Conservation (phyloP, 176 grass and related monocot genomes). For the Ensete ventricosum region DNA sequence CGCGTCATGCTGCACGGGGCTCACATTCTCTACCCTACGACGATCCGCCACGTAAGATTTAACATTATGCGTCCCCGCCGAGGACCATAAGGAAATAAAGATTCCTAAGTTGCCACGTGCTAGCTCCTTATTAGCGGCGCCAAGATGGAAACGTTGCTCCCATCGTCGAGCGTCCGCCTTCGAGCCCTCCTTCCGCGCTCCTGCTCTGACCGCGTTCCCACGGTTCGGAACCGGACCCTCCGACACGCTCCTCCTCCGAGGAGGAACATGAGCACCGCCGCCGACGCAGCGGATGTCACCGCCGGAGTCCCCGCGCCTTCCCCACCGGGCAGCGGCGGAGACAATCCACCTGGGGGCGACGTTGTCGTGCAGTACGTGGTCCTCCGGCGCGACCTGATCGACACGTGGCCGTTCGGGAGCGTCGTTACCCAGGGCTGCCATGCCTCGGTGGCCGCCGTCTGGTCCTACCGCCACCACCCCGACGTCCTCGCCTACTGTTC, state of each 20-base stretch:
- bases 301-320: neutral
- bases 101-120: neutral
- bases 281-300: neutral
- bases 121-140: neutral
- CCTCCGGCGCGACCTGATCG: slow-evolving; percentile 72
- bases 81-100: no score
- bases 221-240: neutral
- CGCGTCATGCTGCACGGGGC: no score
- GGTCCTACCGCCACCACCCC: slow-evolving; percentile 52
- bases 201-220: neutral
- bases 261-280: neutral
- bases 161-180: neutral
- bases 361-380: slow-evolving; percentile 89
- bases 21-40: no score
- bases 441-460: slow-evolving; percentile 58
- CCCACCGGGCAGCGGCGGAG: neutral
- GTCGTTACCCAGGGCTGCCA: slow-evolving; percentile 85
- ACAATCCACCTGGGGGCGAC: slow-evolving; percentile 4
- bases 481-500: slow-evolving; percentile 61
- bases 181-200: neutral
- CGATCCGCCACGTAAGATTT: no score
- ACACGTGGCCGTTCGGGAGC: slow-evolving; percentile 81
- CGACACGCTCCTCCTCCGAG: neutral
- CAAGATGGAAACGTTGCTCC: neutral
- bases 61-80: no score